Base-by-base conservation (phyloP, 129 eudicot genomes). In the Solidago caesia region DNA sequence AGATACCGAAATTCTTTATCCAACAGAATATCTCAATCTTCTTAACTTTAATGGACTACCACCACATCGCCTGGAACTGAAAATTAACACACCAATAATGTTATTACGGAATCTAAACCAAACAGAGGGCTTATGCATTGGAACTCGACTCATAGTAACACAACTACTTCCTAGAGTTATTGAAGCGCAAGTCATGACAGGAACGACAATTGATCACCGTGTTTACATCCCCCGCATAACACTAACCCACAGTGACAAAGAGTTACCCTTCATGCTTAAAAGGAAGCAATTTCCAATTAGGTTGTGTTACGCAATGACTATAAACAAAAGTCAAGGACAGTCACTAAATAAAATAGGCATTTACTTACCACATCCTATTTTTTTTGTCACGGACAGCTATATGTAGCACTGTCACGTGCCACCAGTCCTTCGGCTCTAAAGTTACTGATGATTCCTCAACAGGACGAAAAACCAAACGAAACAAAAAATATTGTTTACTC, bases 241-340 rank as follows among this genome's bases (percentile, higher is more conserved):
- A 5, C 6, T 74, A 7, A 60, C 16, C 0, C 29, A 64, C 27
- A 26, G 7, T 21, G 77, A 73, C 1, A 12, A 26, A 13, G 57
- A 73, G 7, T 21, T 73, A 33, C 72, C 79, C 6, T 75, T 64
- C 39, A 33, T 33, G 39, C 39, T 33, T 33, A 33, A 33, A 33
- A 33, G 39, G 39, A 33, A 33, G 39, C 39, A 33, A 33, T 33
- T 33, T 33, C 3, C 39, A 1, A 33, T 33, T 33, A 33, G 3
- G 39, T 33, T 33, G 3, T 33, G 39, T 33, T 33, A 33, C 39
- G 39, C 39, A 33, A 33, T 33, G 39, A 33, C 39, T 33, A 33
- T 33, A 33, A 33, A 33, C 39, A 33, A 33, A 33, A 33, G 39
- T 33, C 39, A 33, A 33, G 39, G 39, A 2, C 39, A 33, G 39